These are phyloP conservation scores for Ganoderma sinense DNA, from an alignment of 1,284 basidiomycete species.

Conservation along the genomic window DNA sequence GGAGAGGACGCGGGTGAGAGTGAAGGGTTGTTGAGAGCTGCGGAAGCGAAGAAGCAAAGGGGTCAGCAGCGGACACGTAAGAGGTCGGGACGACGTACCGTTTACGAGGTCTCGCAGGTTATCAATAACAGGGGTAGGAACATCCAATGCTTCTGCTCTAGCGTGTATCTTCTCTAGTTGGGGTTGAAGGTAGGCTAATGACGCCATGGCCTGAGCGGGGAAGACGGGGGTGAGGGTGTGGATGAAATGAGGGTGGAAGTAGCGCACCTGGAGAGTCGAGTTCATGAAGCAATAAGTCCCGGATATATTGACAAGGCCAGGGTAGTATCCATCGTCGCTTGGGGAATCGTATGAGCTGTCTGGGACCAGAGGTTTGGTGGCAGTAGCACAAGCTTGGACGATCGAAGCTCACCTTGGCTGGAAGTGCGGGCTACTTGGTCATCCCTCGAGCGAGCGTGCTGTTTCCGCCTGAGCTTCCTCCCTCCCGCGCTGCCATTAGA, in stretches of 20 bases:
- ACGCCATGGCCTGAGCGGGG: slow-evolving; percentile 76
- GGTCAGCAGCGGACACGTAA: slow-evolving; percentile 29
- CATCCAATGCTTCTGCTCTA: slow-evolving; percentile 77
- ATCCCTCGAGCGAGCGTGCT: slow-evolving; percentile 56
- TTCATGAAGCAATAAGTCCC: slow-evolving; percentile 97
- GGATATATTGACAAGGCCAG: slow-evolving; percentile 92
- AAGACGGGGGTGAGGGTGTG: slow-evolving; percentile 8
- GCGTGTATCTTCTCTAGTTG: slow-evolving; percentile 77
- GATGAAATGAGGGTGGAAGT: background rate
- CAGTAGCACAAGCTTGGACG: background rate
- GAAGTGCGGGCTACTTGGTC: slow-evolving; percentile 52
- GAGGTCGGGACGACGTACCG: slow-evolving; percentile 49
- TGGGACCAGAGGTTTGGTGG: slow-evolving; percentile 3
- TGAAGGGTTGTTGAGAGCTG: slow-evolving; percentile 79
- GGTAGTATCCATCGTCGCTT: slow-evolving; percentile 65
- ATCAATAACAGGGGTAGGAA: slow-evolving; percentile 86
- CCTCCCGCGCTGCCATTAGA: slow-evolving; percentile 44
- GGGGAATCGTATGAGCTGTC: slow-evolving; percentile 25
- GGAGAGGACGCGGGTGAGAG: slow-evolving; percentile 64
- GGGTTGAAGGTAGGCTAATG: slow-evolving; percentile 78
- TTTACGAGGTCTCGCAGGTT: slow-evolving; percentile 73
- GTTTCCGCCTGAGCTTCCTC: slow-evolving; percentile 55
- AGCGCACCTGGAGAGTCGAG: slow-evolving; percentile 84
- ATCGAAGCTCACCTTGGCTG: slow-evolving; percentile 24
- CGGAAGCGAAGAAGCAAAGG: slow-evolving; percentile 5